phyloP scores from a whole-genome alignment of 73 alveolate genomes.

The Tetrahymena thermophila region DNA sequence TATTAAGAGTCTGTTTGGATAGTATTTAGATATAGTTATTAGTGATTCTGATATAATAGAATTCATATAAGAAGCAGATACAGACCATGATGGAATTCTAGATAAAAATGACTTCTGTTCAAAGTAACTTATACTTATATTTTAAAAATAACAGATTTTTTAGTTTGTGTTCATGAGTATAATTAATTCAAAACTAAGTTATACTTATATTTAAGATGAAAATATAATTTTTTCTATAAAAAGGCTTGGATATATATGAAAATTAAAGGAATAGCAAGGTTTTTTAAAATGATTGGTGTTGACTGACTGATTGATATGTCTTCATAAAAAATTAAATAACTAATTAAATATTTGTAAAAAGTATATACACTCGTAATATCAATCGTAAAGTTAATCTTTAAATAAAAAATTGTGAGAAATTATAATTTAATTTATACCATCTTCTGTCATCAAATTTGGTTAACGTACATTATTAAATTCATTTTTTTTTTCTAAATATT shows the following conservation, averaged over 20 bases:
- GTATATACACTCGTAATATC: neutral
- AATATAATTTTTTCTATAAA: too few relatives aligned
- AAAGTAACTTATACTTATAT: neutral
- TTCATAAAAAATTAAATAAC: too few relatives aligned
- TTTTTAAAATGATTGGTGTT: neutral
- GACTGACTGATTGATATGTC: neutral
- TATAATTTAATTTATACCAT: too few relatives aligned
- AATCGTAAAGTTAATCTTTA: neutral
- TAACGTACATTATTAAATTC: too few relatives aligned
- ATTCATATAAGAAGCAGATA: constrained; percentile 35
- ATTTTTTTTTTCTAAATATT: too few relatives aligned
- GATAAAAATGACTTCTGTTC: constrained; percentile 25
- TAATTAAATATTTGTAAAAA: neutral
- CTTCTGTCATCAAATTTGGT: too few relatives aligned
- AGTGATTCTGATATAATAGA: constrained; percentile 44
- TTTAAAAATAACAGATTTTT: neutral
- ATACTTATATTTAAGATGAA: neutral
- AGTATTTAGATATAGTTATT: constrained; percentile 31
- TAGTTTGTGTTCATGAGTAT: neutral
- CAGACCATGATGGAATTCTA: constrained; percentile 31
- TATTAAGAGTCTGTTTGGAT: constrained; percentile 21
- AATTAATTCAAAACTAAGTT: neutral
- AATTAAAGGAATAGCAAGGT: neutral
- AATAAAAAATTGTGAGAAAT: too few relatives aligned
- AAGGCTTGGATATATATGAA: neutral